Percentiles rank a stretch among this genome's conserved stretches.
Conservation (phyloP, 345 rosid species). For the Pistacia vera region DNA sequence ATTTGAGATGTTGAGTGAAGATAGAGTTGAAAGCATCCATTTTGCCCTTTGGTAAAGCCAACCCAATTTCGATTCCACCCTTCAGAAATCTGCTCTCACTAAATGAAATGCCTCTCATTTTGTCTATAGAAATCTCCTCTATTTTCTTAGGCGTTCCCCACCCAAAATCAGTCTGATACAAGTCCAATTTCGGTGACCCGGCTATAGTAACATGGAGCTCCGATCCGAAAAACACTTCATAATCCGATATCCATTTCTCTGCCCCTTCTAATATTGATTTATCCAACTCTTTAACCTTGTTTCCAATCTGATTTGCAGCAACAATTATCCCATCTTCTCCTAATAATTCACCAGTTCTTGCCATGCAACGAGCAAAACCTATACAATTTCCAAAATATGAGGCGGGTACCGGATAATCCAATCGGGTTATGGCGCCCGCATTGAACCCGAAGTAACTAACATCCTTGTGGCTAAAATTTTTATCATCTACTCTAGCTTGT, state of each 20-base stretch:
- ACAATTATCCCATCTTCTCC: slow-evolving; percentile 35
- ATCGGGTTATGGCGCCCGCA: slow-evolving; percentile 39
- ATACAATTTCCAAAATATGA: slow-evolving; percentile 46
- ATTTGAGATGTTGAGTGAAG: slow-evolving; percentile 8
- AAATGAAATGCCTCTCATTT: slow-evolving; percentile 24
- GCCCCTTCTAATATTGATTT: slow-evolving; percentile 24
- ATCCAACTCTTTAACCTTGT: slow-evolving; percentile 36
- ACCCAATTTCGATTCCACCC: slow-evolving; percentile 46
- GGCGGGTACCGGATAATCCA: slow-evolving; percentile 27
- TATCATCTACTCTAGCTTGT: neutral
- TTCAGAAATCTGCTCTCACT: slow-evolving; percentile 27
- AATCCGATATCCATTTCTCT: slow-evolving; percentile 33
- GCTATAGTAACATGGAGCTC: slow-evolving; percentile 17
- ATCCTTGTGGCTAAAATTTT: neutral
- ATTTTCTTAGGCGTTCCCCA: slow-evolving; percentile 51
- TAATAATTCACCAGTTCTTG: slow-evolving; percentile 11
- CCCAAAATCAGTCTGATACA: slow-evolving; percentile 43
- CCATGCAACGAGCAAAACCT: slow-evolving; percentile 30
- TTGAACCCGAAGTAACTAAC: slow-evolving; percentile 34
- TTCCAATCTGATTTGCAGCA: slow-evolving; percentile 41
- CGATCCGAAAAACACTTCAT: slow-evolving; percentile 21
- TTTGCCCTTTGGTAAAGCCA: slow-evolving; percentile 22
- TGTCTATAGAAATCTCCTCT: slow-evolving; percentile 40
- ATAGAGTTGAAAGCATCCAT: slow-evolving; percentile 29
- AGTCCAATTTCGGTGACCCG: slow-evolving; percentile 45